These are phyloP conservation scores for Blumeriella jaapii DNA, from an alignment of 2,329 filamentous ascomycete species.

Conservation along the genomic window DNA sequence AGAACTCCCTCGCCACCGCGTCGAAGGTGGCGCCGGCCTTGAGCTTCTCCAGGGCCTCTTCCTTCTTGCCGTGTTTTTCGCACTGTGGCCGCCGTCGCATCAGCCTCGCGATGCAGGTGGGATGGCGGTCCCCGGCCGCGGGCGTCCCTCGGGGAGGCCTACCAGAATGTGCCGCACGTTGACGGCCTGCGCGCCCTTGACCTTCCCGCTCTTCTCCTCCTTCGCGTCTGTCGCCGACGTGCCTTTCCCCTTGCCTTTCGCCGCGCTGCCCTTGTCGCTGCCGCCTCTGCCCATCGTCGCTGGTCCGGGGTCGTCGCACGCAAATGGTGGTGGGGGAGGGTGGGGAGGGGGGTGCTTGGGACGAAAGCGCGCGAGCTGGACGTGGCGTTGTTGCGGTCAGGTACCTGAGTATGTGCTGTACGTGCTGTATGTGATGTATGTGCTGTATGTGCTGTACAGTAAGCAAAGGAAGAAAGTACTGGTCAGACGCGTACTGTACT, in stretches of 20 bases:
- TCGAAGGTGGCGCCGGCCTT: slow-evolving; percentile 59
- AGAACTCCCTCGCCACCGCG: slow-evolving; percentile 59
- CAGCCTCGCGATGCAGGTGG: too few relatives aligned
- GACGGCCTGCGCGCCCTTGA: slow-evolving; percentile 55
- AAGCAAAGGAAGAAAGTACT: too few relatives aligned
- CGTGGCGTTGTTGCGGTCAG: too few relatives aligned
- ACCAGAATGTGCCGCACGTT: slow-evolving; percentile 59
- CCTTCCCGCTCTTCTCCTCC: slow-evolving; percentile 30
- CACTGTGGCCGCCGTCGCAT: slow-evolving; percentile 42
- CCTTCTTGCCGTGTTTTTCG: slow-evolving; percentile 67
- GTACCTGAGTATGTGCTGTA: too few relatives aligned
- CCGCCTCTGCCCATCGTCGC: slow-evolving; percentile 15
- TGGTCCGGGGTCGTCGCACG: too few relatives aligned
- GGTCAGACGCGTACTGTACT: too few relatives aligned
- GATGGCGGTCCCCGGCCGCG: background rate
- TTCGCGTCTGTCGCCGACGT: slow-evolving; percentile 31
- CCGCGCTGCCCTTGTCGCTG: slow-evolving; percentile 21
- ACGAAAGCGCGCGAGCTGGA: too few relatives aligned
- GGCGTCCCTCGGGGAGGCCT: background rate
- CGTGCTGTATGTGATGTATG: too few relatives aligned
- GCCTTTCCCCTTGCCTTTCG: slow-evolving; percentile 27
- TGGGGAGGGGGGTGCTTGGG: too few relatives aligned
- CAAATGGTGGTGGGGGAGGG: too few relatives aligned
- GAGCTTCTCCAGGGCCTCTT: slow-evolving; percentile 61
- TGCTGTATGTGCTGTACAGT: too few relatives aligned